These are phyloP conservation scores for Stentor roeselii DNA, from an alignment of 73 alveolate species.

Conservation along the genomic window DNA sequence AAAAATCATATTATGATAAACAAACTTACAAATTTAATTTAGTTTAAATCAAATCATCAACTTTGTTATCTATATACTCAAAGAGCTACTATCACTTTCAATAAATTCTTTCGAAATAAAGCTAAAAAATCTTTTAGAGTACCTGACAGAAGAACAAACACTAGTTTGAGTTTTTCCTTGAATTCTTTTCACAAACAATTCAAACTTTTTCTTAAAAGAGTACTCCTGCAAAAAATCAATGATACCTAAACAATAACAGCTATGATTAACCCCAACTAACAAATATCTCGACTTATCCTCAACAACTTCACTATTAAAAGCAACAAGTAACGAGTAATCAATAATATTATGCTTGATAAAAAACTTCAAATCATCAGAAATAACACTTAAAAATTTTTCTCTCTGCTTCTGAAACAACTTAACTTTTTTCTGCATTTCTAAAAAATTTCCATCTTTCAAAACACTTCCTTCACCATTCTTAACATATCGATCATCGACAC, in stretches of 20 bases:
- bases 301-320: background rate
- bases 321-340: slow-evolving; percentile 1
- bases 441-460: too few relatives aligned
- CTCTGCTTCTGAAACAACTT: background rate
- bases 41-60: too few relatives aligned
- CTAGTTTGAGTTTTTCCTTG: background rate
- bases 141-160: background rate
- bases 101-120: background rate
- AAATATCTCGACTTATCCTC: background rate
- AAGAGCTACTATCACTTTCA: too few relatives aligned
- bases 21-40: too few relatives aligned
- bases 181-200: background rate
- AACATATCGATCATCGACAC: too few relatives aligned
- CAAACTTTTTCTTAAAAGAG: background rate
- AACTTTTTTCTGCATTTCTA: too few relatives aligned
- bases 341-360: too few relatives aligned
- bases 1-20: too few relatives aligned
- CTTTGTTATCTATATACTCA: too few relatives aligned
- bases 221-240: slow-evolving; percentile 3
- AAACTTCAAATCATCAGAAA: background rate
- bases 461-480: too few relatives aligned
- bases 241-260: background rate
- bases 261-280: background rate
- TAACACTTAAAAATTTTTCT: too few relatives aligned
- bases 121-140: background rate